Evolutionary conservation across 2,329 filamentous ascomycete genomes (phyloP), one percentile per base, ranked within the genome.

Genomic region (Escovopsis weberi): DNA sequence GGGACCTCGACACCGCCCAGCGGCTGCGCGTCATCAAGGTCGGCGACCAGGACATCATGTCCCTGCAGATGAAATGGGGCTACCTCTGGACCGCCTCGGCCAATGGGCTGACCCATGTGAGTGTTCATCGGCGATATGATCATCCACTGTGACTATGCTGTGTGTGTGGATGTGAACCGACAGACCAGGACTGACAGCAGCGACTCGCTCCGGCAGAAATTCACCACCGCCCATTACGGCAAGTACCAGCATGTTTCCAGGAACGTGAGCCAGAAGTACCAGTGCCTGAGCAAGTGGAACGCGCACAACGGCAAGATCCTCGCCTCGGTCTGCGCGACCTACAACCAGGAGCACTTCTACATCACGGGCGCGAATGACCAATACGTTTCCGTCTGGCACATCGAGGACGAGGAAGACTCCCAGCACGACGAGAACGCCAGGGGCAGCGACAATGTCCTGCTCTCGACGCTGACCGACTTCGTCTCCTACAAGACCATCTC

Each of bases 341-440:
- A 82, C 57, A 74, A 81, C 28, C 74, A 76, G 40, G 76, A 83
- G 45, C 75, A 82, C n/a, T 76, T 91, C n/a, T 91, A 86, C 57
- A 86, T 94, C 40, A 95, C 89, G 0, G 91, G 91, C 8, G 88
- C 86, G 39, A 98, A 94, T 54, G 91, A 98, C 60, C 82, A 87
- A 55, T 82, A 80, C 0, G 77, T 98, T 26, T 83, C 85, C 7
- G 75, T 96, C 18, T 98, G 91, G 91, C 78, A 89, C 50, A 72
- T 94, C 41, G 63, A 68, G 3, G 65, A 66, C 42, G 53, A 55
- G 2, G 50, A 53, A 2, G 53, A 51, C 15, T n/a, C 37, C 3
- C 10, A n/a, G 15, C 15, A 37, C 15, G 32, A 64, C 45, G 61
- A 64, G 1, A 48, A 63, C 2, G 46, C 58, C 0, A 63, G 67